Evolutionary conservation across 441 rosid species (phyloP), one percentile per base, ranked within the genome.

Genomic region (Jatropha podagrica): DNA sequence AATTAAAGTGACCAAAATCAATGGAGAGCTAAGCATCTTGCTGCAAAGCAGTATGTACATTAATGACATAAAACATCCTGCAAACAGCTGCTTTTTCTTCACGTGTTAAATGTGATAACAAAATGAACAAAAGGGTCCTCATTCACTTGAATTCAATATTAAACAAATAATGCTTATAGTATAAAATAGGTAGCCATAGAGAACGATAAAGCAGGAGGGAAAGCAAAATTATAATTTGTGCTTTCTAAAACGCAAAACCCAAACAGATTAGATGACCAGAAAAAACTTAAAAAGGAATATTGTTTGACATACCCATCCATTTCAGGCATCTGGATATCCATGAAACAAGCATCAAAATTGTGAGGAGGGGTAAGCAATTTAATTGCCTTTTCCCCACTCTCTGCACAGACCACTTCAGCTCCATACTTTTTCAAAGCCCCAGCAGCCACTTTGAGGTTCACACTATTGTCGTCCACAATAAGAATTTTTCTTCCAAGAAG

Each of bases 291-390:
- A 62, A 67, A 46, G n/a, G 55, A 73, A 44, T 32, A 67, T 49
- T 37, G 41, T 7, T 71, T 71, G 38, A 74, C 85, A 71, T 92
- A 95, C 98, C 98, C 98, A 74, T 95, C 97, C 97, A 92, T 95
- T 86, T 85, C 90, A 27, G 98, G 98, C 98, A 95, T 95, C 79
- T 95, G 98, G 82, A 92, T 90, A 79, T 95, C 98, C 98, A 95
- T 95, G 87, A 95, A 95, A 85, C 98, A 95, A 55, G 98, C 97
- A 83, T 95, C 94, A 72, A 92, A 95, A 54, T 82, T 42, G 77
- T 95, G 98, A 2, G 94, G 97, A 66, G 95, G 94, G 70, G 76
- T 77, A 32, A 95, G 95, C 81, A 87, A 72, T 14, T 80, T 48
- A 66, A 89, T 81, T 0, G 98, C 97, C 72, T 87, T 76, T 65